A percentile compares a stretch with the other conserved stretches of the same genome.
phyloP scores from a whole-genome alignment of 768 basidiomycete genomes.

The Lentinula lateritia region DNA sequence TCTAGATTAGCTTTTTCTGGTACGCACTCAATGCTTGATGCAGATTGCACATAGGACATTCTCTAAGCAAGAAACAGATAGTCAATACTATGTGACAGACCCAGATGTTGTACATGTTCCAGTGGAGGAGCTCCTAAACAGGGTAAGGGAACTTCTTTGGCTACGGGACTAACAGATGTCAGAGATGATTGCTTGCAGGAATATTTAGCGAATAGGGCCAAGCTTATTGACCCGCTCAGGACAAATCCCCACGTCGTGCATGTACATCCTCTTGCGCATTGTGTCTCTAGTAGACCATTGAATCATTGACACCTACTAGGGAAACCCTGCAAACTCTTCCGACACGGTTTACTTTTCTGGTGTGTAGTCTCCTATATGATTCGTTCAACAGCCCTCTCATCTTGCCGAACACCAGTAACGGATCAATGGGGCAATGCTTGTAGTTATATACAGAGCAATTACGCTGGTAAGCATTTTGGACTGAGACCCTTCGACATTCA shows the following conservation, averaged over 20 bases:
- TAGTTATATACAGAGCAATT: slow-evolving; percentile 87
- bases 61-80: slow-evolving; percentile 42
- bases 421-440: slow-evolving; percentile 90
- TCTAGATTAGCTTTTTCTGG: slow-evolving; percentile 68
- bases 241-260: slow-evolving; percentile 63
- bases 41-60: not conserved
- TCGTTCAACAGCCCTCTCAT: not conserved
- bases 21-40: slow-evolving; percentile 21
- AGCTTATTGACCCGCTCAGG: slow-evolving; percentile 66
- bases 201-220: slow-evolving; percentile 77
- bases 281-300: not conserved
- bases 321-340: slow-evolving; percentile 76
- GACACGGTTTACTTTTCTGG: slow-evolving; percentile 96
- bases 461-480: slow-evolving; percentile 46
- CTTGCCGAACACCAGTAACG: slow-evolving; percentile 39
- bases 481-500: not conserved
- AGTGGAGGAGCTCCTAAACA: slow-evolving; percentile 77
- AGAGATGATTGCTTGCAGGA: slow-evolving; percentile 39
- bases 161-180: not conserved
- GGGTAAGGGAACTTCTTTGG: slow-evolving; percentile 36
- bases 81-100: slow-evolving; percentile 88
- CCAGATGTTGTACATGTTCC: slow-evolving; percentile 77
- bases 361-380: slow-evolving; percentile 15
- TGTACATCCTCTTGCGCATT: slow-evolving; percentile 30
- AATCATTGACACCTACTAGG: slow-evolving; percentile 35